A percentile compares a stretch with the other conserved stretches of the same genome.
Conservation (phyloP, 192 early-diverging fungal species). For the Coemansia sp. region DNA sequence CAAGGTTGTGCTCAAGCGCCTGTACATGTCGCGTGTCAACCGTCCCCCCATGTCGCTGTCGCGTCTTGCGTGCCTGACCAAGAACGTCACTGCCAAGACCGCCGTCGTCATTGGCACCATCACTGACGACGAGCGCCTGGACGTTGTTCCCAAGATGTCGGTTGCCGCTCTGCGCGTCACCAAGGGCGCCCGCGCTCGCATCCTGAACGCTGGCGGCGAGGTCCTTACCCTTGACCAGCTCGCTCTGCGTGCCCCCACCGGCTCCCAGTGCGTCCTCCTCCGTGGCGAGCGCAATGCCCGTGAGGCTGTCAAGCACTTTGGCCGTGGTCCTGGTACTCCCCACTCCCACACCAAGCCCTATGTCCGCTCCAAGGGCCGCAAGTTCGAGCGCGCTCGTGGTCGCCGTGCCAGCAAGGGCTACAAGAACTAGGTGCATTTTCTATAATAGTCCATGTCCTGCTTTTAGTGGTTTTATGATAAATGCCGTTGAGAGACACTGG, state of each 20-base stretch:
- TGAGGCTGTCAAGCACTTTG: conserved; percentile 99
- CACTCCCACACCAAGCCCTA: conserved; percentile 77
- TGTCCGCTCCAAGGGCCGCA: conserved; percentile 98
- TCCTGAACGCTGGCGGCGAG: conserved; percentile 99
- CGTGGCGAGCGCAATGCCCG: conserved; percentile 92
- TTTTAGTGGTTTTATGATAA: conserved; percentile 15
- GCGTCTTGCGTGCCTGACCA: conserved; percentile 78
- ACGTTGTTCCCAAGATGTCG: conserved; percentile 92
- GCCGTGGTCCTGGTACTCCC: conserved; percentile 71
- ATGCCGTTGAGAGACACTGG: conserved; percentile 4
- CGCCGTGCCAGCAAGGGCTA: conserved; percentile 97
- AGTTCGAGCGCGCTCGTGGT: conserved; percentile 99
- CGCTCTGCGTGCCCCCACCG: conserved; percentile 95
- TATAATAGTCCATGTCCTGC: conserved; percentile 8
- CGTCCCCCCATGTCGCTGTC: conserved; percentile 93
- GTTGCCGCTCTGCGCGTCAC: conserved; percentile 95
- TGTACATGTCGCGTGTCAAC: conserved; percentile 98
- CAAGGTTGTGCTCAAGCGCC: conserved; percentile 97
- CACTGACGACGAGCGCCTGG: conserved; percentile 93
- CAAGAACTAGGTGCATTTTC: conserved; percentile 69
- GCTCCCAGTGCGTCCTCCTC: conserved; percentile 91
- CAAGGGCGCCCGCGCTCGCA: conserved; percentile 93
- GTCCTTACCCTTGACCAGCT: conserved; percentile 98
- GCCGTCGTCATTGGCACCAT: conserved; percentile 95
- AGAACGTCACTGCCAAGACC: conserved; percentile 78